Conservation (phyloP, 768 basidiomycete species). For the Exidia glandulosa region DNA sequence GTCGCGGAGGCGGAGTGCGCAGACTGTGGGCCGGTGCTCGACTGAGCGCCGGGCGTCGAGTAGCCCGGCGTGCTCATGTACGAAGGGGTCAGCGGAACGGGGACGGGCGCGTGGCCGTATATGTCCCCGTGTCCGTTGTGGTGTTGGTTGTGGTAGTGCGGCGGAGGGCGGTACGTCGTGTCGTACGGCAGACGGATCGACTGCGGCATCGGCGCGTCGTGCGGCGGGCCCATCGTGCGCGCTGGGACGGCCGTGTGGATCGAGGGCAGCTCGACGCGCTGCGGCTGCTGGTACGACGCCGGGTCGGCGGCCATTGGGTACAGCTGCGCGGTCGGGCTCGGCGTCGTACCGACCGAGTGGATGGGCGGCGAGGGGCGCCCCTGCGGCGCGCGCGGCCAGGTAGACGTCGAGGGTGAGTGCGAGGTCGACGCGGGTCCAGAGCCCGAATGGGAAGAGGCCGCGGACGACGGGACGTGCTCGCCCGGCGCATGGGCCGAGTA, state of each 20-base stretch:
- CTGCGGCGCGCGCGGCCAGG: not conserved
- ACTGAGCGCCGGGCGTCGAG: not conserved
- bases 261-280: not conserved
- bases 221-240: not conserved
- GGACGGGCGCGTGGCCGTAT: not conserved
- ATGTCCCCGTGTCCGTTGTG: not conserved
- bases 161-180: too few relatives aligned
- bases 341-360: not conserved
- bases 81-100: not conserved
- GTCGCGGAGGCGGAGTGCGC: not conserved
- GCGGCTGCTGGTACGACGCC: not conserved
- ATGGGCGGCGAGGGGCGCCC: not conserved
- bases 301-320: not conserved
- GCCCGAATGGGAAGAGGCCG: not conserved
- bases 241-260: not conserved
- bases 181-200: too few relatives aligned
- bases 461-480: not conserved
- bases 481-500: not conserved
- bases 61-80: not conserved
- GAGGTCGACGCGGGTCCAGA: not conserved
- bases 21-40: not conserved
- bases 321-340: not conserved
- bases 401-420: not conserved
- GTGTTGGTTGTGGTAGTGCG: too few relatives aligned
- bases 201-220: not conserved